phyloP scores from a whole-genome alignment of 495 filamentous ascomycete species.

The Talaromyces liani region DNA sequence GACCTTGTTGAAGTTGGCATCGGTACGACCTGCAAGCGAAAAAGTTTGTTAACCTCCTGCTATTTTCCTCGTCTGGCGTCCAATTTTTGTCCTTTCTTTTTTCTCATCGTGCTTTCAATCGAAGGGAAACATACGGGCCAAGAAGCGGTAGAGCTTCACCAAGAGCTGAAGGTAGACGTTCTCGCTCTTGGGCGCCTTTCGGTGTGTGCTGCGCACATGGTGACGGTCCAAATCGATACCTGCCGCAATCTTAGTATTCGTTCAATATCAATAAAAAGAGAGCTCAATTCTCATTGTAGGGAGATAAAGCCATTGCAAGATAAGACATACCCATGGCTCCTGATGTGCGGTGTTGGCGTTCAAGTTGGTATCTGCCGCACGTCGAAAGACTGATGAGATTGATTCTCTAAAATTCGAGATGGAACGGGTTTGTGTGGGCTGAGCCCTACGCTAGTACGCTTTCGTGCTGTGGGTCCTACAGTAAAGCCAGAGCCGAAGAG shows the following conservation, averaged over 20 bases:
- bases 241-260: slow-evolving; percentile 14
- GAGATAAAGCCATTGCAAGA: slow-evolving; percentile 11
- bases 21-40: slow-evolving; percentile 69
- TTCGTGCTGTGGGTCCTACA: slow-evolving; percentile 9
- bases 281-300: not conserved
- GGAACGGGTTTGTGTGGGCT: slow-evolving; percentile 40
- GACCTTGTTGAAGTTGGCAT: slow-evolving; percentile 93
- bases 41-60: not conserved
- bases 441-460: slow-evolving; percentile 38
- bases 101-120: not conserved
- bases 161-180: slow-evolving; percentile 96
- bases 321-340: slow-evolving; percentile 40
- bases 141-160: slow-evolving; percentile 98
- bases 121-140: slow-evolving; percentile 68
- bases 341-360: slow-evolving; percentile 34
- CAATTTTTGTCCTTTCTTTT: not conserved
- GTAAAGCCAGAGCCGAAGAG: not conserved
- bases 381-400: slow-evolving; percentile 33
- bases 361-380: slow-evolving; percentile 41
- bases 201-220: slow-evolving; percentile 80
- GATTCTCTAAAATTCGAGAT: slow-evolving; percentile 37
- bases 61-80: not conserved
- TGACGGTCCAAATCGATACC: slow-evolving; percentile 69
- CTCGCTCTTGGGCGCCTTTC: slow-evolving; percentile 94
- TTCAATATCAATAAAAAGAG: not conserved